Percentiles rank a stretch among this genome's conserved stretches.
Evolutionary conservation across 2,329 filamentous ascomycete species (phyloP).

Genomic region (Colletotrichum viniferum): DNA sequence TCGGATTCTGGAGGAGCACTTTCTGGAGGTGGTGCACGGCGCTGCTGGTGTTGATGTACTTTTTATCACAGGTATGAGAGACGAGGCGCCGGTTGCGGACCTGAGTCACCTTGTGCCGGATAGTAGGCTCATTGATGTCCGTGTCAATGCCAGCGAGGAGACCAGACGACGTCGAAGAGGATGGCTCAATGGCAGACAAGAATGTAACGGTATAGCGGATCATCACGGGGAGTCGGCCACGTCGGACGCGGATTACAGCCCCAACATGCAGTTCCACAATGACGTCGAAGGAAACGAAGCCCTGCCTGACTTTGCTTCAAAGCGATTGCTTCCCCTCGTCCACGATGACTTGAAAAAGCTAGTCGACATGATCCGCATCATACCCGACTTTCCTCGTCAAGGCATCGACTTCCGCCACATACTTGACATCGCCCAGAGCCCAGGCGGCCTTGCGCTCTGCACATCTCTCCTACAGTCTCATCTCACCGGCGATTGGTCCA

Average conservation of each 20-base stretch:
- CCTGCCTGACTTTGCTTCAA: slow-evolving; percentile 44
- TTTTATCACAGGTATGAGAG: slow-evolving; percentile 67
- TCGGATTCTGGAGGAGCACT: no score
- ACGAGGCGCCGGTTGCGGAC: slow-evolving; percentile 57
- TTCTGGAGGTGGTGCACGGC: slow-evolving; percentile 42
- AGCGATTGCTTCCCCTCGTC: slow-evolving; percentile 48
- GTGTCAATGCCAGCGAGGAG: slow-evolving; percentile 43
- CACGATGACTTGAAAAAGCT: slow-evolving; percentile 50
- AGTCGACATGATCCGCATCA: slow-evolving; percentile 50
- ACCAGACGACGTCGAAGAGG: slow-evolving; percentile 30
- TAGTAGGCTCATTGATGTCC: slow-evolving; percentile 58
- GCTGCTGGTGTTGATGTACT: slow-evolving; percentile 55
- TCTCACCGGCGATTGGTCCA: slow-evolving; percentile 51
- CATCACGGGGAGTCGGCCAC: background rate
- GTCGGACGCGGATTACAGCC: slow-evolving; percentile 31
- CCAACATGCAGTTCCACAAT: slow-evolving; percentile 58
- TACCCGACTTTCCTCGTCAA: slow-evolving; percentile 54
- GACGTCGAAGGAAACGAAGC: slow-evolving; percentile 42
- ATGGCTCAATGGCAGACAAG: background rate
- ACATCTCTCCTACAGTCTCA: slow-evolving; percentile 51
- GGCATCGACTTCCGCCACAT: slow-evolving; percentile 63
- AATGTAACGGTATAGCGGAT: background rate
- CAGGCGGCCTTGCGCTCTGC: slow-evolving; percentile 55
- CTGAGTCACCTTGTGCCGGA: slow-evolving; percentile 60
- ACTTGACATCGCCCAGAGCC: slow-evolving; percentile 57